These are phyloP conservation scores for Penicillium sp. DNA, from an alignment of 2,329 filamentous ascomycete genomes.

Conservation along the genomic window DNA sequence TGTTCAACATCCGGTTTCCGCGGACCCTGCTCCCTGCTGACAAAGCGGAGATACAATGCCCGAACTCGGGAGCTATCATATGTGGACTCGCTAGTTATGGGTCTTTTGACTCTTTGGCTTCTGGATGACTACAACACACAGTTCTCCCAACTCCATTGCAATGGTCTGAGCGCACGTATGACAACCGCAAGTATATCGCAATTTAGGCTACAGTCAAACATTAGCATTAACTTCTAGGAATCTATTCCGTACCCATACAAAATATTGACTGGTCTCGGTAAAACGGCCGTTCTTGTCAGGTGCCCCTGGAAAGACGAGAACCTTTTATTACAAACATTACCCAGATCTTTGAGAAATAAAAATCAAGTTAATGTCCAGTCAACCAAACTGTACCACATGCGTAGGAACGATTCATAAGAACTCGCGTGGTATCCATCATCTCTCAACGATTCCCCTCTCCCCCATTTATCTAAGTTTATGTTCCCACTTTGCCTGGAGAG, in stretches of 20 bases:
- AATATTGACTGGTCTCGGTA: neutral
- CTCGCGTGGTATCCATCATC: neutral
- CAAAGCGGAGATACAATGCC: neutral
- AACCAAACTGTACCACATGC: neutral
- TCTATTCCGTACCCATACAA: neutral
- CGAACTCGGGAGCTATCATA: neutral
- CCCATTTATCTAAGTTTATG: constrained; percentile 2
- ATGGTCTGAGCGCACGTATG: neutral
- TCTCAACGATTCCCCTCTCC: neutral
- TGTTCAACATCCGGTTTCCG: neutral
- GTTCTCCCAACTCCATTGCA: neutral
- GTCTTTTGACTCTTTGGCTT: neutral
- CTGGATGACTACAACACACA: neutral
- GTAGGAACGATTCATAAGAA: neutral
- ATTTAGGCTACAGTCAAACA: neutral
- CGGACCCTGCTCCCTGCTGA: neutral
- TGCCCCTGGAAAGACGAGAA: neutral
- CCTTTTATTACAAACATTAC: neutral
- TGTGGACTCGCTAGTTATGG: neutral
- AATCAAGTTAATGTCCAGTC: neutral
- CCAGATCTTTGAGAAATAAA: neutral
- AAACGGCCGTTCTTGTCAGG: neutral
- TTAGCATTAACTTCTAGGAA: too few relatives aligned
- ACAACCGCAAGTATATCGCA: neutral
- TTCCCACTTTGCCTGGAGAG: neutral